Evolutionary conservation across 495 filamentous ascomycete genomes (phyloP).

Genomic region (Penicillium subrubescens): DNA sequence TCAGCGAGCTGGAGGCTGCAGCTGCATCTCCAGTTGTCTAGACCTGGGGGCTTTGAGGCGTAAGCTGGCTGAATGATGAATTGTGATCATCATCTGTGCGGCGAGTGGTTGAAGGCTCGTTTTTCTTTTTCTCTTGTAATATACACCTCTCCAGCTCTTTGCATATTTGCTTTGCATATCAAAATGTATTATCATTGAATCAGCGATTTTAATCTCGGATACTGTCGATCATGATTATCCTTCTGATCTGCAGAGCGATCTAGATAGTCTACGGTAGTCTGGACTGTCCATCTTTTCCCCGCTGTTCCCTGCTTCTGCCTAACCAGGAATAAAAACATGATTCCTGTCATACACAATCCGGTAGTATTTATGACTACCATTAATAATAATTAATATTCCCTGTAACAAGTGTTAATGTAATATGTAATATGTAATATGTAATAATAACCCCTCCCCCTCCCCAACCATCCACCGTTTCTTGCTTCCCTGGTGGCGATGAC

Average conservation of each 20-base stretch:
- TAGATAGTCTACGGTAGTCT: not conserved
- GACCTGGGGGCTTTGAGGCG: not conserved
- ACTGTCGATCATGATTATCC: not conserved
- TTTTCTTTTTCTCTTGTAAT: not conserved
- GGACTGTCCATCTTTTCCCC: too few relatives aligned
- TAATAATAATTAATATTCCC: not conserved
- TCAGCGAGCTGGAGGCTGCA: slow-evolving; percentile 43
- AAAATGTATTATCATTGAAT: not conserved
- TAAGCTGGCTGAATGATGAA: not conserved
- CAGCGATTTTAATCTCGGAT: not conserved
- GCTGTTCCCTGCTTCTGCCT: not conserved
- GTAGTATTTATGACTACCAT: not conserved
- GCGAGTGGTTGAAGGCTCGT: not conserved
- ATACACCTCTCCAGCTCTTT: not conserved
- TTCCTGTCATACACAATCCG: not conserved
- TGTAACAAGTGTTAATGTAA: not conserved
- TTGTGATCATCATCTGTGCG: not conserved
- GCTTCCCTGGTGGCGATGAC: slow-evolving; percentile 14
- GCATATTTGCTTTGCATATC: not conserved
- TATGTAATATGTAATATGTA: not conserved
- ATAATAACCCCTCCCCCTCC: not conserved
- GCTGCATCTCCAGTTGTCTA: slow-evolving; percentile 1
- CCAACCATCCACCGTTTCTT: not conserved
- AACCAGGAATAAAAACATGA: not conserved
- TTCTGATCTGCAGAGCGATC: not conserved